Evolutionary conservation across 1,284 basidiomycete genomes (phyloP), one percentile per base, ranked within the genome.

Genomic region (Rhodotorula glutinis): DNA sequence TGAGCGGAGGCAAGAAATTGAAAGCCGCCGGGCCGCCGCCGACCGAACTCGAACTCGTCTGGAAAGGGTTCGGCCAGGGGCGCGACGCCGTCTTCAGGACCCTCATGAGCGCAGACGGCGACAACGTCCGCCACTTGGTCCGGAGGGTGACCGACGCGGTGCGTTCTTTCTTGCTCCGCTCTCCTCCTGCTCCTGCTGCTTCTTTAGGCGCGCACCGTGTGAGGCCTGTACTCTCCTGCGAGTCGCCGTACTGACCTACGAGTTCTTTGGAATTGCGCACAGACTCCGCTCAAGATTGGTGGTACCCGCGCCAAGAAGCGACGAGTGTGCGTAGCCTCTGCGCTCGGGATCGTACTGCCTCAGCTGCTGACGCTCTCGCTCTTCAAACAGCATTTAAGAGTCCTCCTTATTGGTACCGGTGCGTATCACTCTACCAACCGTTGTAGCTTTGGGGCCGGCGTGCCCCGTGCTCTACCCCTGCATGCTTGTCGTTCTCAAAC

Each of bases 61-160:
- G 75, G 73, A 79, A 79, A 51, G 79, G 79, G 3, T 80, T 80
- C 51, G 80, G 80, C 0, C 76, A 78, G 73, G 80, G 80, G 8
- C 71, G 80, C 30, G 80, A 80, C 56, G 80, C 80, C 16, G 76
- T 80, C 4, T 78, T 76, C 60, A 60, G 79, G 21, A 79, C 78
- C 0, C 60, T 81, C 60, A 69, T 78, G 69, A 75, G 76, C 3
- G 72, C 71, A 8, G 77, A 79, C 58, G 79, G 79, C 21, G 75
- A 77, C 38, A 44, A 53, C 11, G 75, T 78, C 5, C 73, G 78
- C 56, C 25, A 51, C 14, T 49, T 78, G 33, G 76, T 80, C 33
- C 71, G 63, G 52, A 73, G 75, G 59, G 76, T 81, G 59, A 79
- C 77, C 21, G 80, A 81, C 62, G 78, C 76, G 51, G 72, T 73